A percentile compares a stretch with the other conserved stretches of the same genome.
Evolutionary conservation across 148 eudicot genomes (phyloP).

Genomic region (Vaccinium darrowii): DNA sequence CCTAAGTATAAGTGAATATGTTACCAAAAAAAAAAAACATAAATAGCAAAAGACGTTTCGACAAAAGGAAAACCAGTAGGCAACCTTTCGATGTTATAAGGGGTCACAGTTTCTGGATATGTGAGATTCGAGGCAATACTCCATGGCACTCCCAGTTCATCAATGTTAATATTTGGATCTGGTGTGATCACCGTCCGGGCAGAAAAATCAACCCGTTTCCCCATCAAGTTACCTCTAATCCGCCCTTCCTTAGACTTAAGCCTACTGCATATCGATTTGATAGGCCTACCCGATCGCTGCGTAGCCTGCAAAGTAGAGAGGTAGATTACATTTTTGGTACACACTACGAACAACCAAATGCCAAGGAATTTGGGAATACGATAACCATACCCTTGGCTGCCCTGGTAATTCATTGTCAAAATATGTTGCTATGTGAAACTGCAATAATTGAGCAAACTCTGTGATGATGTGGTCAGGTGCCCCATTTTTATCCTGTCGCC

Average conservation of each 20-base stretch:
- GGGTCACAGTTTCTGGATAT: slow-evolving; percentile 97
- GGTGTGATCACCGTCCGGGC: slow-evolving; percentile 99
- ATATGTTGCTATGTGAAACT: slow-evolving; percentile 94
- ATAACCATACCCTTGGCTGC: slow-evolving; percentile 75
- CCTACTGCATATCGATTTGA: slow-evolving; percentile 93
- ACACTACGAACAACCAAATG: background rate
- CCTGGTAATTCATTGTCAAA: slow-evolving; percentile 98
- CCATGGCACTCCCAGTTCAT: slow-evolving; percentile 96
- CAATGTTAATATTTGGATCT: slow-evolving; percentile 96
- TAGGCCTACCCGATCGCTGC: slow-evolving; percentile 93
- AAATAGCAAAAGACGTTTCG: background rate
- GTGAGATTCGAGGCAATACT: slow-evolving; percentile 96
- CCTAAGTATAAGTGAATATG: slow-evolving; percentile 28
- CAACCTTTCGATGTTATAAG: slow-evolving; percentile 94
- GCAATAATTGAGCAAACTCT: slow-evolving; percentile 90
- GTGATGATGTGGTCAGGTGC: slow-evolving; percentile 97
- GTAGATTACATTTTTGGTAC: background rate
- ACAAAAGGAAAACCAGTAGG: background rate
- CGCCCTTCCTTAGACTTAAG: slow-evolving; percentile 98
- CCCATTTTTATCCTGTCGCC: slow-evolving; percentile 92
- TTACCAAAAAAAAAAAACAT: background rate
- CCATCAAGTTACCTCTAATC: slow-evolving; percentile 95
- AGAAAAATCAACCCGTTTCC: slow-evolving; percentile 95
- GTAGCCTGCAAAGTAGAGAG: slow-evolving; percentile 59
- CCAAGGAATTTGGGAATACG: background rate